phyloP scores from a whole-genome alignment of 2,329 filamentous ascomycete species.

The Diaporthe vexans region DNA sequence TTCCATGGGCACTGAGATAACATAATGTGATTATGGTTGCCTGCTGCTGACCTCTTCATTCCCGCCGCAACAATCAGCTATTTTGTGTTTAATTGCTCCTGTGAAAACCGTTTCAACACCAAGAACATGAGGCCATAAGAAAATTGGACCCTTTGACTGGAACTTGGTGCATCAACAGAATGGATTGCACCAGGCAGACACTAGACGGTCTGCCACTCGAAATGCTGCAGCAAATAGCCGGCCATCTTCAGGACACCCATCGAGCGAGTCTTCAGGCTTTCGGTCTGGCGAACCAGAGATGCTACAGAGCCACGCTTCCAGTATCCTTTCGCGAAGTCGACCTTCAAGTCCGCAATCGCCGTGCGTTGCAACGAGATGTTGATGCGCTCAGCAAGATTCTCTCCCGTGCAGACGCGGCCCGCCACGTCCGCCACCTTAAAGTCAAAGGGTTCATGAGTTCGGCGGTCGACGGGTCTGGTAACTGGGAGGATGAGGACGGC shows the following conservation, averaged over 20 bases:
- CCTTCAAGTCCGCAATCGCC: not conserved
- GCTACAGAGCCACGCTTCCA: not conserved
- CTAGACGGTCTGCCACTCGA: not conserved
- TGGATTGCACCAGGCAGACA: too few species aligned
- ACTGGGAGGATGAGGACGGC: not conserved
- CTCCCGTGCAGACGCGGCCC: not conserved
- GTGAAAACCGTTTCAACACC: too few species aligned
- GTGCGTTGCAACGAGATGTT: constrained; percentile 8
- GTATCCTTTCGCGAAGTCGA: not conserved
- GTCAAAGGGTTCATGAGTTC: not conserved
- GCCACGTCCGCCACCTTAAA: constrained; percentile 16
- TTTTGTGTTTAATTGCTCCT: too few species aligned
- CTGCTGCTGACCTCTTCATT: too few species aligned
- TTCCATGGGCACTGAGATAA: too few species aligned
- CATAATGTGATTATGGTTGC: too few species aligned
- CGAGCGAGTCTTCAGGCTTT: not conserved
- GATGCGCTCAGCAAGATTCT: not conserved
- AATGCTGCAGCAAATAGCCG: not conserved
- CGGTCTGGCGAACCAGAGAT: not conserved
- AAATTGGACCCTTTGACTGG: too few species aligned
- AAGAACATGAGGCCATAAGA: too few species aligned
- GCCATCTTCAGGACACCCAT: not conserved
- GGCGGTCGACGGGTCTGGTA: not conserved
- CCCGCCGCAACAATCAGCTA: too few species aligned
- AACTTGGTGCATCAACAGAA: too few species aligned